Conservation (phyloP, 2,329 filamentous ascomycete genomes). For the Aspergillus alliaceus region DNA sequence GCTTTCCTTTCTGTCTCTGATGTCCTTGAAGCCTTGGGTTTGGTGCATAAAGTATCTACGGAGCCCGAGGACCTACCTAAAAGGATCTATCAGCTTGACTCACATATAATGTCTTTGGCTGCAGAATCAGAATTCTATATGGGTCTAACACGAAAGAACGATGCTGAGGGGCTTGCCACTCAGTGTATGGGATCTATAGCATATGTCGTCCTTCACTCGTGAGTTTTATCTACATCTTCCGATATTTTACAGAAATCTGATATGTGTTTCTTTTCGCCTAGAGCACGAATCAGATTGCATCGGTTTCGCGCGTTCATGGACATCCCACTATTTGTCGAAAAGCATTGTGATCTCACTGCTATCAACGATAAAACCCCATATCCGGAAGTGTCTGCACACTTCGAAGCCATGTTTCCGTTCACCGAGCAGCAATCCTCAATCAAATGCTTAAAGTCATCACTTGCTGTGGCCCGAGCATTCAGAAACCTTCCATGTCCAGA, state of each 20-base stretch:
- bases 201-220: background rate
- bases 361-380: slow-evolving; percentile 14
- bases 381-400: background rate
- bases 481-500: slow-evolving; percentile 12
- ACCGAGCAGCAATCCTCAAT: slow-evolving; percentile 22
- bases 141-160: background rate
- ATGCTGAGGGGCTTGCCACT: background rate
- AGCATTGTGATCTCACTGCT: slow-evolving; percentile 22
- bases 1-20: background rate
- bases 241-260: background rate
- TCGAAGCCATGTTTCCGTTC: slow-evolving; percentile 17
- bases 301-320: slow-evolving; percentile 27
- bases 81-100: background rate
- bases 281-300: slow-evolving; percentile 19
- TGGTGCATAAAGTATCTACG: background rate
- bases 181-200: background rate
- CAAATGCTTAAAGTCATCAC: slow-evolving; percentile 22
- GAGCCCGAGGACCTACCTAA: background rate
- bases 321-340: slow-evolving; percentile 21
- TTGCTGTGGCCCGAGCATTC: slow-evolving; percentile 16
- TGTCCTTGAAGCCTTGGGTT: background rate
- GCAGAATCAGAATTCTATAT: background rate
- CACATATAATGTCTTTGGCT: background rate
- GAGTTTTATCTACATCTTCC: background rate
- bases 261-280: background rate